A percentile compares a stretch with the other conserved stretches of the same genome.
Evolutionary conservation across 129 eudicot genomes (phyloP).

Genomic region (Ambrosia trifida): DNA sequence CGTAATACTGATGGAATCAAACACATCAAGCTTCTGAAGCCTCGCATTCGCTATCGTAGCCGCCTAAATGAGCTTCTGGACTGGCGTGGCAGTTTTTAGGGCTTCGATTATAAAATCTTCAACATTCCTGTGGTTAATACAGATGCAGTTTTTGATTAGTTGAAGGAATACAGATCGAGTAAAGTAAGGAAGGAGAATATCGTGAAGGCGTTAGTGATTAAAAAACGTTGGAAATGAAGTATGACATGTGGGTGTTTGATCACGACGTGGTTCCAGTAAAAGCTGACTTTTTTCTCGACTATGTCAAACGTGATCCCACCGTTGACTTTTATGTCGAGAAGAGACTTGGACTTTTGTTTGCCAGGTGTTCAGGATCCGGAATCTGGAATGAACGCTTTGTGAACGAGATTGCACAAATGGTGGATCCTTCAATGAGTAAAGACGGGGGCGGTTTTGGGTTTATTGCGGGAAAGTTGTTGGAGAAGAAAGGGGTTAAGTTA

Average conservation of each 20-base stretch:
- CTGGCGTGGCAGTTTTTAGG: too few relatives aligned
- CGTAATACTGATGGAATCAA: too few relatives aligned
- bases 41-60: too few relatives aligned
- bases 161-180: constrained; percentile 29
- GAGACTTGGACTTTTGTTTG: constrained; percentile 41
- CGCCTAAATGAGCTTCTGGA: too few relatives aligned
- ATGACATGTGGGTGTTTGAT: constrained; percentile 54
- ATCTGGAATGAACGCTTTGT: constrained; percentile 54
- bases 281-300: constrained; percentile 40
- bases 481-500: constrained; percentile 35
- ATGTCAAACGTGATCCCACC: constrained; percentile 26
- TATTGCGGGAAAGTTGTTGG: constrained; percentile 40
- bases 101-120: too few relatives aligned
- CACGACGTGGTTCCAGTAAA: constrained; percentile 49
- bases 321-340: constrained; percentile 54
- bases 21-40: too few relatives aligned
- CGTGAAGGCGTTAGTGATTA: constrained; percentile 51
- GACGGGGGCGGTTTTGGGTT: constrained; percentile 33
- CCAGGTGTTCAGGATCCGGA: constrained; percentile 52
- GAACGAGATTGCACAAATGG: constrained; percentile 31
- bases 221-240: constrained; percentile 57
- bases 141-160: constrained; percentile 41
- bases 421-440: constrained; percentile 22
- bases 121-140: constrained; percentile 67
- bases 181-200: constrained; percentile 42